Percentiles rank a stretch among this genome's conserved stretches.
These are phyloP conservation scores for Ottelia alismoides DNA, from an alignment of 106 monocot genomes.

Conservation along the genomic window DNA sequence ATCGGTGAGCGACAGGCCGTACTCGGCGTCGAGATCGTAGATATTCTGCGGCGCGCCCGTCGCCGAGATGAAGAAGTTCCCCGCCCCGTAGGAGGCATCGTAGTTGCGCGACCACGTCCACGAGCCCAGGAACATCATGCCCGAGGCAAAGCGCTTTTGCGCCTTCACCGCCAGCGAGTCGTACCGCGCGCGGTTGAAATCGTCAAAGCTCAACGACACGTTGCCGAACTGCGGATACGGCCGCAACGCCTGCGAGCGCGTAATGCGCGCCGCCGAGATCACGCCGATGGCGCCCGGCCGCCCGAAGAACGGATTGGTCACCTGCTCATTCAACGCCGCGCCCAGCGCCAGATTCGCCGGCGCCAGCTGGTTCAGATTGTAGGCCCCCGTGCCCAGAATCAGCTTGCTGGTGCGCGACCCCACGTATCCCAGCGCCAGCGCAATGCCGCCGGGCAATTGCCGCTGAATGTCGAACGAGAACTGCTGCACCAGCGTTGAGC, in stretches of 20 bases:
- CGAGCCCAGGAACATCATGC: neutral
- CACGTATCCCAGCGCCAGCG: neutral
- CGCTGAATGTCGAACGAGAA: neutral
- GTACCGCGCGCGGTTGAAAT: too few species aligned
- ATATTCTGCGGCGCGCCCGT: too few species aligned
- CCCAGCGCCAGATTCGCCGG: neutral
- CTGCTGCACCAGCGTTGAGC: neutral
- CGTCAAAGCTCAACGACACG: too few species aligned
- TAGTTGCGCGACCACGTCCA: neutral
- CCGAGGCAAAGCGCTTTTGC: neutral
- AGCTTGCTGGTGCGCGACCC: neutral
- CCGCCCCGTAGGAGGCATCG: too few species aligned
- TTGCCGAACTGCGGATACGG: neutral
- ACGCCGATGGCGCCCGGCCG: neutral
- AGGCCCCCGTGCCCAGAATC: too few species aligned
- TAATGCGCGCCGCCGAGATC: neutral
- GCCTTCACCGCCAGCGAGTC: neutral
- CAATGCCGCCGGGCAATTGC: neutral
- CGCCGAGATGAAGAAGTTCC: neutral
- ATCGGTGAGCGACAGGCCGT: neutral
- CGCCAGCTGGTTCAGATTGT: too few species aligned
- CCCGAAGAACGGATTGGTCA: neutral
- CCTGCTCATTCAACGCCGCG: neutral
- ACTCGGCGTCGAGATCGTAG: neutral
- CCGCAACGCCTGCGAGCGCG: neutral